These are phyloP conservation scores for Aspergillus leporis DNA, from an alignment of 495 filamentous ascomycete species.

Conservation along the genomic window DNA sequence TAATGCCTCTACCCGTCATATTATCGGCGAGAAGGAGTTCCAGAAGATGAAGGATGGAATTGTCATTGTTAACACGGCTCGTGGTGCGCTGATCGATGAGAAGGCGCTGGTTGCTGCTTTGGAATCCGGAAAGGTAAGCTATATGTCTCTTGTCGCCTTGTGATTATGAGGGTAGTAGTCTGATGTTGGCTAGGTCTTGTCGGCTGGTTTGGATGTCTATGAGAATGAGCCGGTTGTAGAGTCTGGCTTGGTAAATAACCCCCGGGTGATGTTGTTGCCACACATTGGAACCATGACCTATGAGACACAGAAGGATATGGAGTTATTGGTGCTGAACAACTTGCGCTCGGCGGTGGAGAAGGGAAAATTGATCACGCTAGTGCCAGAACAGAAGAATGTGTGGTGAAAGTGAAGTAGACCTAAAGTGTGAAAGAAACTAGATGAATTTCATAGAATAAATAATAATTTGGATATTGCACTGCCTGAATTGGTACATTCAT, in stretches of 20 bases:
- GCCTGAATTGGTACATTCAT: too few species aligned
- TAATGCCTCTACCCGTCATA: conserved; percentile 65
- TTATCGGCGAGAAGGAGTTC: conserved; percentile 66
- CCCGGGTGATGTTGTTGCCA: conserved; percentile 70
- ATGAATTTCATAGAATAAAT: not conserved
- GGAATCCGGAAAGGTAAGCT: conserved; percentile 63
- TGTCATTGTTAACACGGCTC: conserved; percentile 80
- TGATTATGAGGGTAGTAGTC: not conserved
- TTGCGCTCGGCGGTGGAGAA: conserved; percentile 61
- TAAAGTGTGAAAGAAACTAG: not conserved
- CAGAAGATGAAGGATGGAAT: conserved; percentile 73
- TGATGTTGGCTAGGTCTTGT: conserved; percentile 40
- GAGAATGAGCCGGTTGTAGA: conserved; percentile 77
- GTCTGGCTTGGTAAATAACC: conserved; percentile 66
- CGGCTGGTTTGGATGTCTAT: conserved; percentile 74
- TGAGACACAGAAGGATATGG: conserved; percentile 75
- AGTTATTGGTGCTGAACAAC: conserved; percentile 70
- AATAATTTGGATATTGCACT: not conserved
- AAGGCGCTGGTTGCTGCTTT: conserved; percentile 69
- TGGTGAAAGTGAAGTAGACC: not conserved
- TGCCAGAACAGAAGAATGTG: conserved; percentile 63
- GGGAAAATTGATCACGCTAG: conserved; percentile 66
- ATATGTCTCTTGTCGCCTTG: conserved; percentile 2
- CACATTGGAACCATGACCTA: conserved; percentile 76
- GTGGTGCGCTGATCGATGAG: conserved; percentile 79